These are phyloP conservation scores for Ascoidea tarda DNA, from an alignment of 805 yeast genomes.

Conservation along the genomic window DNA sequence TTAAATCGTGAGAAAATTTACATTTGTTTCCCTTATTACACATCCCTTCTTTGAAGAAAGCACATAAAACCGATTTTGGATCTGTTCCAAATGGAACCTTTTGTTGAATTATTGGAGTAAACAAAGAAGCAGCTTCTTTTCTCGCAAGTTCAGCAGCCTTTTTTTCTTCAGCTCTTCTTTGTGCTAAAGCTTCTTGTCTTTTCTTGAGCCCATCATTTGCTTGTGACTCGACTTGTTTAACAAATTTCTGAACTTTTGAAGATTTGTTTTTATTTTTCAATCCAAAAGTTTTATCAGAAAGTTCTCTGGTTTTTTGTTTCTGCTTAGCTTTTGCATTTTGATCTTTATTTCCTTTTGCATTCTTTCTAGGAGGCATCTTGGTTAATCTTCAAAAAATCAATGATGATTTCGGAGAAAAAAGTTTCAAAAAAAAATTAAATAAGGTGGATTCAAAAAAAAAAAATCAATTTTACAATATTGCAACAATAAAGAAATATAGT, in stretches of 20 bases:
- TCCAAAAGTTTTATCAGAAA: constrained; percentile 88
- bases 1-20: constrained; percentile 85
- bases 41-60: constrained; percentile 70
- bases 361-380: constrained; percentile 74
- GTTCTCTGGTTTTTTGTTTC: constrained; percentile 40
- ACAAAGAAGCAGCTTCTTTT: constrained; percentile 69
- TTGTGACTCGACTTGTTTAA: constrained; percentile 56
- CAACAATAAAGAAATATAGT: no score
- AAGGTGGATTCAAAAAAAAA: no score
- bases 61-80: constrained; percentile 88
- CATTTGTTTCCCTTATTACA: constrained; percentile 77
- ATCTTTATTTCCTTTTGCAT: constrained; percentile 29
- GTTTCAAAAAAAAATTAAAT: no score
- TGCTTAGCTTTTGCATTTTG: constrained; percentile 42
- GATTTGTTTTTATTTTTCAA: constrained; percentile 92
- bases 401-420: no score
- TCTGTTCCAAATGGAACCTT: constrained; percentile 95
- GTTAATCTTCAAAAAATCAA: no score
- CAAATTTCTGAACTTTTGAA: constrained; percentile 67
- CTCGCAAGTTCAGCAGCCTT: constrained; percentile 86
- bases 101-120: constrained; percentile 57
- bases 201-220: constrained; percentile 36
- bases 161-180: constrained; percentile 75
- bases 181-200: constrained; percentile 30
- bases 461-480: no score